These are phyloP conservation scores for Salix viminalis DNA, from an alignment of 345 rosid genomes.

Conservation along the genomic window DNA sequence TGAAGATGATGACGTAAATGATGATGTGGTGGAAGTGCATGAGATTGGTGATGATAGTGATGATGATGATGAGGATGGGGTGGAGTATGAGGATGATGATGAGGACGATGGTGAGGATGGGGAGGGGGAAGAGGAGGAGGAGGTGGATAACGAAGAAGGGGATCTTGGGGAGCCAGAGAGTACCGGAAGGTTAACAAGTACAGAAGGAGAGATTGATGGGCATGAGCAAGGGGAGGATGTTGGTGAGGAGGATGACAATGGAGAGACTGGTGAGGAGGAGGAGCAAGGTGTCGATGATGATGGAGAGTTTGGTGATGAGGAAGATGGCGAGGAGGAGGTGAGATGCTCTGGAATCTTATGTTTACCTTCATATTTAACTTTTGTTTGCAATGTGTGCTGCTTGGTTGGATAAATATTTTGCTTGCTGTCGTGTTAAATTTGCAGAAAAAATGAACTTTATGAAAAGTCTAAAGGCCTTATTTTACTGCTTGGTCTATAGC, in stretches of 20 bases:
- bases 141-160: conserved; percentile 47
- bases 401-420: not conserved
- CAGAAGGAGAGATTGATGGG: conserved; percentile 72
- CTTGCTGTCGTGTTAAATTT: not conserved
- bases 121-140: conserved; percentile 38
- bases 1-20: conserved; percentile 13
- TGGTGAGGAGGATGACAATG: conserved; percentile 35
- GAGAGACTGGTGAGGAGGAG: conserved; percentile 29
- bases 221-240: conserved; percentile 75
- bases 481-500: not conserved
- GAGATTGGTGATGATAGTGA: conserved; percentile 39
- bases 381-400: not conserved
- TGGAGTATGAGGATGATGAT: conserved; percentile 46
- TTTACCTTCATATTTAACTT: not conserved
- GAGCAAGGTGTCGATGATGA: conserved; percentile 34
- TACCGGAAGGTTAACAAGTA: conserved; percentile 37
- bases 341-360: conserved; percentile 12
- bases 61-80: conserved; percentile 41
- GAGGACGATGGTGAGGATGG: conserved; percentile 32
- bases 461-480: not conserved
- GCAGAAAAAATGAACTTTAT: not conserved
- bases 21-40: conserved; percentile 38
- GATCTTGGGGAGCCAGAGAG: conserved; percentile 39
- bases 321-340: conserved; percentile 60
- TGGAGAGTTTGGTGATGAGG: conserved; percentile 63